Evolutionary conservation across 345 rosid species (phyloP).

Genomic region (Durio zibethinus): DNA sequence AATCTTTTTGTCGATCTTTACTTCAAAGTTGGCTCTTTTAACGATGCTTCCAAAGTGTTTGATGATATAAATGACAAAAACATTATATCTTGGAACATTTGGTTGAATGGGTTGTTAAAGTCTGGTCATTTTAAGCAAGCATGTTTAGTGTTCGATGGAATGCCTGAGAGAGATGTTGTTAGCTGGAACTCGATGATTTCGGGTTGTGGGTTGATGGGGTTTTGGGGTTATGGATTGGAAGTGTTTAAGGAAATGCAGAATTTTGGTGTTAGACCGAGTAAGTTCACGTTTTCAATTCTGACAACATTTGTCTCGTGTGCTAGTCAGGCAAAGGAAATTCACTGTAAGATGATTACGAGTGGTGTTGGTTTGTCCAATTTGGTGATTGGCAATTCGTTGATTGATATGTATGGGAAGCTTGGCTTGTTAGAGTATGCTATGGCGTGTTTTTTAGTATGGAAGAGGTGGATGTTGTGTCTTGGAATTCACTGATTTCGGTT

Average conservation of each 20-base stretch:
- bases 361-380: slow-evolving; percentile 36
- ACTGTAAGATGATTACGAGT: slow-evolving; percentile 49
- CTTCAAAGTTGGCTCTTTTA: slow-evolving; percentile 35
- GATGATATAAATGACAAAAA: slow-evolving; percentile 47
- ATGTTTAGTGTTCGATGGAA: slow-evolving; percentile 51
- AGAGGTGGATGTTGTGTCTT: slow-evolving; percentile 53
- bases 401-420: slow-evolving; percentile 67
- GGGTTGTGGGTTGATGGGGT: slow-evolving; percentile 46
- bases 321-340: slow-evolving; percentile 55
- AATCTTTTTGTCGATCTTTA: slow-evolving; percentile 71
- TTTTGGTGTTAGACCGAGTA: slow-evolving; percentile 40
- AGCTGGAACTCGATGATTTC: slow-evolving; percentile 70
- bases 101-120: slow-evolving; percentile 40
- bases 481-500: slow-evolving; percentile 64
- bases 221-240: slow-evolving; percentile 30
- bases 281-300: slow-evolving; percentile 56
- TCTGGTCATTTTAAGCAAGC: slow-evolving; percentile 29
- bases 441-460: slow-evolving; percentile 50
- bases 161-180: slow-evolving; percentile 65
- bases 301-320: slow-evolving; percentile 41
- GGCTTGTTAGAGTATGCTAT: slow-evolving; percentile 46
- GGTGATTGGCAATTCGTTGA: slow-evolving; percentile 67
- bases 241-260: slow-evolving; percentile 52
- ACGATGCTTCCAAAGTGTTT: slow-evolving; percentile 41
- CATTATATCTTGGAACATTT: slow-evolving; percentile 62